phyloP scores from a whole-genome alignment of 805 yeast genomes.

The Candida saitoana region DNA sequence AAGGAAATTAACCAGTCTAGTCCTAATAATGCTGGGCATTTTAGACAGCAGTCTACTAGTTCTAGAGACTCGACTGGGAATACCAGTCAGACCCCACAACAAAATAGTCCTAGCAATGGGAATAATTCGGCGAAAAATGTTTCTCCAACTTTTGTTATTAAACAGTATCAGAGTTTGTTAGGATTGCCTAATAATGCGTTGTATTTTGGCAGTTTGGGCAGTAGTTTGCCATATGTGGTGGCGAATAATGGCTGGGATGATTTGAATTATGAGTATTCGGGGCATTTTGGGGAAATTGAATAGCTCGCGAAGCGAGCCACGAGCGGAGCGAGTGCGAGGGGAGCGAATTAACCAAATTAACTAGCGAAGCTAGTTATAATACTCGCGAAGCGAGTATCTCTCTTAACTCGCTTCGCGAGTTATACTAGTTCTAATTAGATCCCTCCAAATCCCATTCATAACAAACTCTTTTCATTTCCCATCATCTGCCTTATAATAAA shows the following conservation, averaged over 20 bases:
- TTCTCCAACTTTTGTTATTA: constrained; percentile 51
- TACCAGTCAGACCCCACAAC: neutral
- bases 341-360: too few relatives aligned
- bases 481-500: too few relatives aligned
- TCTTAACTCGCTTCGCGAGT: too few relatives aligned
- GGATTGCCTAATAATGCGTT: constrained; percentile 49
- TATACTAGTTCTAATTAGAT: too few relatives aligned
- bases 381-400: too few relatives aligned
- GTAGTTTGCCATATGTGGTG: constrained; percentile 53
- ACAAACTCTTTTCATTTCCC: too few relatives aligned
- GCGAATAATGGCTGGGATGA: constrained; percentile 44
- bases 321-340: too few relatives aligned
- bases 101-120: neutral
- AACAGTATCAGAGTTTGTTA: constrained; percentile 51
- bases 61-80: constrained; percentile 10
- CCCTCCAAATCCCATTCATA: too few relatives aligned
- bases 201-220: constrained; percentile 41
- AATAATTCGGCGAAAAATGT: constrained; percentile 29
- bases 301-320: too few relatives aligned
- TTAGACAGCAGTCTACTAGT: constrained; percentile 6
- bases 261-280: constrained; percentile 15
- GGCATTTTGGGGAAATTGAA: constrained; percentile 11
- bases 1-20: constrained; percentile 23
- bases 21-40: constrained; percentile 6
- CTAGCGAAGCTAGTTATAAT: too few relatives aligned